Base-by-base conservation (phyloP, 805 yeast species). In the Candida pseudofarinosa region DNA sequence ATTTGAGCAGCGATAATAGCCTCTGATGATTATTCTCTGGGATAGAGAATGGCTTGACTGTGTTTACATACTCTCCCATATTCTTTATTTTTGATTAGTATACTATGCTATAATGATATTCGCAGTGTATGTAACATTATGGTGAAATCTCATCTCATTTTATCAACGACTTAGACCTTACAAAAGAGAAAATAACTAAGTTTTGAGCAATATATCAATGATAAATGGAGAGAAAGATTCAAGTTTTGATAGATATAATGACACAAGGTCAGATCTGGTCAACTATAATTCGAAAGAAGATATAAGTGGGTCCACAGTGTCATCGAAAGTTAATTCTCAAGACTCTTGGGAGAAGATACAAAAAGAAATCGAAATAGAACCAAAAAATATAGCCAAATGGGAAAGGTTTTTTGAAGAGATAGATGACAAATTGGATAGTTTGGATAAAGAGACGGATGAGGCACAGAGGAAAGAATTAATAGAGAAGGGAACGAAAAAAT, bases 351-450 rank as follows among this genome's bases (percentile, higher is more conserved):
- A 35, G 13, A 16, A 3, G 16, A 18, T 35, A 19, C 16, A 35
- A 19, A 13, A 19, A 18, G 38, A 18, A 14, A 19, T 35, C 8
- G 30, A 45, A 4, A 18, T 52, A 33, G 49, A 52, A 13, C 63
- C 64, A 1, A 57, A 63, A 39, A 62, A 73, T 46, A 56, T 73
- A 12, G 39, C 44, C 10, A 56, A 66, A 14, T 67, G 81, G 73
- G 73, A 74, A 38, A 44, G 45, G 1, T 47, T 77, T 12, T 62
- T 77, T 13, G 46, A 50, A 3, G 44, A 46, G n/a, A 47, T 63
- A 4, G 64, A 65, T 13, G 53, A 45, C 5, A 46, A 55, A 28
- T 46, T 56, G 38, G 48, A 53, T 5, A 49, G 51, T 13, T 39
- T 55, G 4, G 39, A 34, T 14, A 44, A 43, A 10, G 20, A 46